phyloP scores from a whole-genome alignment of 2,329 filamentous ascomycete genomes.

The Cladophialophora immunda region DNA sequence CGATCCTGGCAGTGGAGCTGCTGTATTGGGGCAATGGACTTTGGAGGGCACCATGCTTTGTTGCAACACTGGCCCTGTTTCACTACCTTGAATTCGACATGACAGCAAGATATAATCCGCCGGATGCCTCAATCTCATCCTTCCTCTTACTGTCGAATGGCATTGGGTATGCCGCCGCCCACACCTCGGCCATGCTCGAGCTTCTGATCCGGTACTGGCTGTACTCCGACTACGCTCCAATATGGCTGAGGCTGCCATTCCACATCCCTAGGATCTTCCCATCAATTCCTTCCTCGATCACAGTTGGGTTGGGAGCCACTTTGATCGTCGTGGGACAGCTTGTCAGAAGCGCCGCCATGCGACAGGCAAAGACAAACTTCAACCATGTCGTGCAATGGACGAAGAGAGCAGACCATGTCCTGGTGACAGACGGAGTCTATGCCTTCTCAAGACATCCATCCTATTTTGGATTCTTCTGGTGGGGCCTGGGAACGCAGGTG shows the following conservation, averaged over 20 bases:
- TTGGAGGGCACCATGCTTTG: slow-evolving; percentile 66
- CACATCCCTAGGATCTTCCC: slow-evolving; percentile 41
- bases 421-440: slow-evolving; percentile 89
- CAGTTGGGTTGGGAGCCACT: slow-evolving; percentile 64
- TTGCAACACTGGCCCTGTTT: slow-evolving; percentile 74
- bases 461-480: slow-evolving; percentile 99
- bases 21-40: slow-evolving; percentile 43
- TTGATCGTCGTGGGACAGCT: slow-evolving; percentile 76
- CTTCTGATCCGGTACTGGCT: slow-evolving; percentile 57
- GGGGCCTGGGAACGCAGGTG: slow-evolving; percentile 93
- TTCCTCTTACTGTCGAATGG: slow-evolving; percentile 90
- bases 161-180: slow-evolving; percentile 82
- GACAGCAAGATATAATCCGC: slow-evolving; percentile 84
- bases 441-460: slow-evolving; percentile 79
- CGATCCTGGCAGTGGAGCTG: slow-evolving; percentile 43
- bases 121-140: slow-evolving; percentile 73
- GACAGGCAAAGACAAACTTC: slow-evolving; percentile 87
- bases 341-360: slow-evolving; percentile 84
- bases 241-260: slow-evolving; percentile 33
- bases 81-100: slow-evolving; percentile 98
- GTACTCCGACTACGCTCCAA: slow-evolving; percentile 27
- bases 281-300: slow-evolving; percentile 43
- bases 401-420: slow-evolving; percentile 73
- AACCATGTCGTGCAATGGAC: slow-evolving; percentile 79
- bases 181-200: slow-evolving; percentile 77